Percentiles rank a stretch among this genome's conserved stretches.
Evolutionary conservation across 805 yeast genomes (phyloP).

Genomic region (Suhomyces xylopsoci): DNA sequence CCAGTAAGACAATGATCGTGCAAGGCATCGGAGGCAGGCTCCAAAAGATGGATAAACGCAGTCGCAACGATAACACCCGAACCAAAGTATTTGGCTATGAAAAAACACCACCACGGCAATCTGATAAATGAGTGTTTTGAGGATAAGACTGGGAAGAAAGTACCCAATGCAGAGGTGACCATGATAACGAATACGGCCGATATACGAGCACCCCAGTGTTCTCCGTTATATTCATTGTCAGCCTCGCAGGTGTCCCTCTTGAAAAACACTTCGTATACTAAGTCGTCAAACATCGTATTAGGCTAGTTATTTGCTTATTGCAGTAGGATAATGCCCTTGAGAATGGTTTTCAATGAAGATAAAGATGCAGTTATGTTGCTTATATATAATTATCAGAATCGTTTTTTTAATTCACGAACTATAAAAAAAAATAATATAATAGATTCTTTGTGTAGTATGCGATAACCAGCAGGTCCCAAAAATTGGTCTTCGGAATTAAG

Average conservation of each 20-base stretch:
- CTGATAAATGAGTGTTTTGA: conserved; percentile 57
- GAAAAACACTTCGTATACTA: conserved; percentile 10
- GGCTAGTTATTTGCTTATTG: not conserved
- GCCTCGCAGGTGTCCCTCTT: conserved; percentile 37
- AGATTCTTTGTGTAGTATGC: not conserved
- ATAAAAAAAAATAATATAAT: not conserved
- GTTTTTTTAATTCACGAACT: not conserved
- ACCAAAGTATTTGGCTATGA: conserved; percentile 72
- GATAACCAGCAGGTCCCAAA: not conserved
- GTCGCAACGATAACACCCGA: conserved; percentile 84
- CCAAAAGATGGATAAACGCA: conserved; percentile 70
- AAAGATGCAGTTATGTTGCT: not conserved
- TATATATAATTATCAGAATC: not conserved
- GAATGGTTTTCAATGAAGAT: not conserved
- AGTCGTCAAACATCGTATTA: conserved; percentile 6
- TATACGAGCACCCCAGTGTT: conserved; percentile 47
- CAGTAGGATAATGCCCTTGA: not conserved
- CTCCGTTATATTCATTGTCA: conserved; percentile 46
- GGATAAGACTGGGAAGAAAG: conserved; percentile 61
- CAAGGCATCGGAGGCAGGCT: conserved; percentile 64
- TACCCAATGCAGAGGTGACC: conserved; percentile 51
- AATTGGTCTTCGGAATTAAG: not conserved
- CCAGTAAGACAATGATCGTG: conserved; percentile 61
- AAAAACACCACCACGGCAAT: conserved; percentile 61
- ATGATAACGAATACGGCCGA: conserved; percentile 63